Evolutionary conservation across 2,329 filamentous ascomycete species (phyloP), one percentile per base, ranked within the genome.

Genomic region (Colletotrichum sp.): DNA sequence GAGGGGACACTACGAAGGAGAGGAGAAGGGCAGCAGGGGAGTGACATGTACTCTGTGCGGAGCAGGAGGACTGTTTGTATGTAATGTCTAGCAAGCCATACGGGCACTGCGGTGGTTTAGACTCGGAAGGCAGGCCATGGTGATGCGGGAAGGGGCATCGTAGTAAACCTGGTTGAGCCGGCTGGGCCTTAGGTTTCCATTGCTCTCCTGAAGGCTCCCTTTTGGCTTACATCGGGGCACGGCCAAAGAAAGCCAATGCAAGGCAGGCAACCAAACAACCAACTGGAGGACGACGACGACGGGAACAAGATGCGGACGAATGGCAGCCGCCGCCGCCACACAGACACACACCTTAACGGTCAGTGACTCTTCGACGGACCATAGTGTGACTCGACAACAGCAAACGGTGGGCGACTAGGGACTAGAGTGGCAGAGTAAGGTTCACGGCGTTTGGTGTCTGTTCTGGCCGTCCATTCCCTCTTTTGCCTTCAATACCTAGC

Each of bases 311-410:
- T 32, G 34, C 43, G 73, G 64, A 60, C 73, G 61, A 75, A 68
- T 75, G 64, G 60, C 36, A 63, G 67, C 36, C 68, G 43, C 63
- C 57, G 67, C 36, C 68, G 43, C 63, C 57, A 73, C 73, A 75
- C 64, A 65, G 64, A 75, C 70, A 64, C 73, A 75, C 73, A 75
- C 73, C 70, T 52, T 43, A 67, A 64, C 70, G 64, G 73, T 32
- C 70, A 60, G 28, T 73, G 70, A 75, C 73, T 75, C 67, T 60
- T 43, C 34, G 13, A 32, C 24, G 55, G 36, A 21, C 12, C 32
- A 30, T 48, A 30, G 39, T 75, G 57, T 75, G 72, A 75, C 73
- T 73, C 73, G 61, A 67, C 69, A 39, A 68, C 63, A 32, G 59
- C 70, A 68, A 68, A 67, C 57, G 32, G 70, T 73, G 16, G 63